Conservation (phyloP, 176 grass and related monocot species). For the Eleusine coracana region DNA sequence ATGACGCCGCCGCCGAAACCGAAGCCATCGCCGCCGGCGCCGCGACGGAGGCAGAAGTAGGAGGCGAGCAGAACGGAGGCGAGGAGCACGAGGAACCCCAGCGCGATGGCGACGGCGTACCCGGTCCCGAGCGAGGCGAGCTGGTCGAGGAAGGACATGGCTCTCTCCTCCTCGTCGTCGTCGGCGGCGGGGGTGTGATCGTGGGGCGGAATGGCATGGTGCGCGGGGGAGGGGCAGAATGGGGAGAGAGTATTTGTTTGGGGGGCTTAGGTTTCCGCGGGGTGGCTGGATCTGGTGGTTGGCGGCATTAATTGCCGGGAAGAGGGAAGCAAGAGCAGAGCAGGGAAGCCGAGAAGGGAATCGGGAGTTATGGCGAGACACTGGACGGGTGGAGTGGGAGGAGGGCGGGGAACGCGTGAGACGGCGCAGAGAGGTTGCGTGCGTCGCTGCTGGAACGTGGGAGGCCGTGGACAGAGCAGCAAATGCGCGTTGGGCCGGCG, state of each 20-base stretch:
- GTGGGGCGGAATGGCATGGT: slow-evolving; percentile 52
- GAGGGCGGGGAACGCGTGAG: slow-evolving; percentile 2
- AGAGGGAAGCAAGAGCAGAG: not conserved
- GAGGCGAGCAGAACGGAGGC: slow-evolving; percentile 46
- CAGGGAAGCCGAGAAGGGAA: slow-evolving; percentile 32
- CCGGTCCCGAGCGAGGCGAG: slow-evolving; percentile 56
- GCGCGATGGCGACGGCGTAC: slow-evolving; percentile 65
- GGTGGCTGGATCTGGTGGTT: slow-evolving; percentile 30
- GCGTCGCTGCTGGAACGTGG: not conserved
- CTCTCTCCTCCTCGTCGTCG: not conserved
- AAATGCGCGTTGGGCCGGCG: slow-evolving; percentile 23
- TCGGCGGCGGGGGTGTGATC: slow-evolving; percentile 25
- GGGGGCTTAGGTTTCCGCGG: slow-evolving; percentile 42
- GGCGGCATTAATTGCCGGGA: slow-evolving; percentile 66
- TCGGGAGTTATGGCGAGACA: slow-evolving; percentile 51
- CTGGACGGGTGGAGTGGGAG: slow-evolving; percentile 1
- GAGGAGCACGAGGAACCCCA: slow-evolving; percentile 68
- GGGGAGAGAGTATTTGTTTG: slow-evolving; percentile 57
- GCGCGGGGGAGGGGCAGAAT: slow-evolving; percentile 30
- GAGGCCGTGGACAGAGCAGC: not conserved
- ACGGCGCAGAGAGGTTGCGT: not conserved
- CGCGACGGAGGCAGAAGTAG: slow-evolving; percentile 59
- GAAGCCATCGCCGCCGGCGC: not conserved
- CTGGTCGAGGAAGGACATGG: slow-evolving; percentile 50
- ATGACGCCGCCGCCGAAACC: not conserved